Base-by-base conservation (phyloP, 2,329 filamentous ascomycete genomes). In the Pseudogymnoascus sp. region DNA sequence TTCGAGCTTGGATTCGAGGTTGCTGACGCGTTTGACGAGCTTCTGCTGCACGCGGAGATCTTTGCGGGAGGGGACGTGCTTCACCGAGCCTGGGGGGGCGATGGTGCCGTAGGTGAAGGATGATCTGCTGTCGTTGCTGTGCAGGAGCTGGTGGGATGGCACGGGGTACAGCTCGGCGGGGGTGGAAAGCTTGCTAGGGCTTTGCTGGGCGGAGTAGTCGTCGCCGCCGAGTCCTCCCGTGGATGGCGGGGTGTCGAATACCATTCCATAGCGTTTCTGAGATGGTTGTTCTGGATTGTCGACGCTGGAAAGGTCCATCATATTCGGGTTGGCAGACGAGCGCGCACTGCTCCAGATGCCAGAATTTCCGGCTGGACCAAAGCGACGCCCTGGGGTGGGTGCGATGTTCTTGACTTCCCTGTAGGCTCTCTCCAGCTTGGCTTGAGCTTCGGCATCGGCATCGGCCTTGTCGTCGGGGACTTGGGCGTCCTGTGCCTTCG, bases 1-100 rank as follows among this genome's bases (percentile, higher is more conserved):
- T 14, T 81, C 75, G 31, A 87, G 77, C 70, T 86, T 85, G 11
- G 76, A 71, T 68, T 87, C 84, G 11, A 87, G 77, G 66, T 86
- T 80, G 67, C 82, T 85, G 31, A 87, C 83, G 61, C 82, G 79
- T 73, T 84, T 85, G 42, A 78, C 75, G 33, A 87, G 74, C 65
- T 83, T 85, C 64, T 80, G 76, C 68, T 86, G 82, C 68, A 79
- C 81, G 60, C 80, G 76, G 5, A 86, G 73, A 61, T 86, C 84
- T 67, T 80, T 82, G 68, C 80, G 82, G 2, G 82, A 84, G 2
- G 78, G 77, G 24, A 80, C 77, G 42, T 33, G 47, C 26, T 56
- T 56, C 26, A 56, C 7, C 7, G 44, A 31, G 1, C 11, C 4
- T 13, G 47, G 47, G 13, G 26, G 26, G n/a, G n/a, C n/a, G 10